Conservation (phyloP, 306 rosid species). For the Quercus bicolor region DNA sequence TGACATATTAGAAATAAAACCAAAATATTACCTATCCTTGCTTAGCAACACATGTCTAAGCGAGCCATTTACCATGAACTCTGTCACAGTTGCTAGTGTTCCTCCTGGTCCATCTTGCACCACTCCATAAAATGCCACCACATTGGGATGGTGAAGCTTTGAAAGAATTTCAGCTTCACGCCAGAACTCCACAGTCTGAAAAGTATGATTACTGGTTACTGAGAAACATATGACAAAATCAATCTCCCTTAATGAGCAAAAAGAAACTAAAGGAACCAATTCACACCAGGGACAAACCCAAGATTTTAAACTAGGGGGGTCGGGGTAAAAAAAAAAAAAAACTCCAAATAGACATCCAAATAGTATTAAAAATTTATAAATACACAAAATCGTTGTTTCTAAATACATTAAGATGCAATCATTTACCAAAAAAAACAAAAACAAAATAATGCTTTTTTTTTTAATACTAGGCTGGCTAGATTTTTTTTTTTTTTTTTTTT, state of each 20-base stretch:
- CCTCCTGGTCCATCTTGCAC: conserved; percentile 83
- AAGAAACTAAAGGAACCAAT: background rate
- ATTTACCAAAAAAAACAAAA: too few relatives aligned
- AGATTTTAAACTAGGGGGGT: too few relatives aligned
- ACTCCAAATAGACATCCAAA: too few relatives aligned
- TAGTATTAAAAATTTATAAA: too few relatives aligned
- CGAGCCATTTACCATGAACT: conserved; percentile 92
- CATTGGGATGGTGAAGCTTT: conserved; percentile 89
- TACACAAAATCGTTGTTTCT: too few relatives aligned
- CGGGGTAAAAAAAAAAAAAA: too few relatives aligned
- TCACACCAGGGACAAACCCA: background rate
- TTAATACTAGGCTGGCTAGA: too few relatives aligned
- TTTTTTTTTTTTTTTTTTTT: too few relatives aligned
- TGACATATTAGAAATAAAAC: conserved; percentile 10
- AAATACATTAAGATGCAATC: too few relatives aligned
- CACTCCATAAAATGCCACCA: conserved; percentile 69
- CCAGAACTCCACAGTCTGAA: conserved; percentile 83
- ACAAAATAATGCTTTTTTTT: too few relatives aligned
- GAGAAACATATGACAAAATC: conserved; percentile 12
- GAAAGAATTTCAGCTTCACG: conserved; percentile 82
- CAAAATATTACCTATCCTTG: conserved; percentile 61
- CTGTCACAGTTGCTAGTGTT: conserved; percentile 79
- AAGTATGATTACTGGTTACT: background rate
- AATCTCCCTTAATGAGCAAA: background rate
- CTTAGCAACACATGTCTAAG: conserved; percentile 68